A percentile compares a stretch with the other conserved stretches of the same genome.
Evolutionary conservation across 495 filamentous ascomycete species (phyloP).

Genomic region (Xylaria sp.): DNA sequence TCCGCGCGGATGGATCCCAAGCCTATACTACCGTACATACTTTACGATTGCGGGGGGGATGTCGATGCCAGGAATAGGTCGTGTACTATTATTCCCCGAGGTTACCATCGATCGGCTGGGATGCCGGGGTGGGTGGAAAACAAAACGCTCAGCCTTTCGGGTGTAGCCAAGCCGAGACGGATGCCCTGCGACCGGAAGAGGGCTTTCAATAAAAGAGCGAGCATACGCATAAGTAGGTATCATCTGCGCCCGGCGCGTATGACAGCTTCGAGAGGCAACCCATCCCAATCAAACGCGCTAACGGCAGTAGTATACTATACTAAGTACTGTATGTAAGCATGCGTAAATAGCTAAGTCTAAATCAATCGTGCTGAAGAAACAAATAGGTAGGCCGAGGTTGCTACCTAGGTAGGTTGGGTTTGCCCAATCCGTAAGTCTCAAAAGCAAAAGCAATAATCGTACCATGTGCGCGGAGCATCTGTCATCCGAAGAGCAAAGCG

Average conservation of each 20-base stretch:
- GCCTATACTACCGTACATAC: too few species aligned
- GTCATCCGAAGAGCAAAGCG: conserved; percentile 3
- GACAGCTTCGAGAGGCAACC: neutral
- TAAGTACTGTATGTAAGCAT: too few species aligned
- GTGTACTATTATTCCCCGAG: neutral
- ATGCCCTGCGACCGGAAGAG: conserved; percentile 7
- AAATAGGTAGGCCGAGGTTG: conserved; percentile 1
- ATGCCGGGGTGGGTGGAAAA: conserved; percentile 8
- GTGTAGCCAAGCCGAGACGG: conserved; percentile 16
- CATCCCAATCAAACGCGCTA: neutral
- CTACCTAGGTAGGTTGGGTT: too few species aligned
- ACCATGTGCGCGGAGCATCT: conserved; percentile 10
- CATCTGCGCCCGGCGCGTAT: neutral
- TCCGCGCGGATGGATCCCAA: neutral
- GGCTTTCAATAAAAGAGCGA: neutral
- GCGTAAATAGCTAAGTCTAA: too few species aligned
- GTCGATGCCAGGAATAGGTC: neutral
- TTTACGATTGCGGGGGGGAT: neutral
- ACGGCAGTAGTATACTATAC: too few species aligned
- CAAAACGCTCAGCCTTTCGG: conserved; percentile 21
- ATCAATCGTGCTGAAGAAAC: neutral
- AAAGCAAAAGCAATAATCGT: conserved; percentile 27
- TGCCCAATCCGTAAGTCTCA: neutral
- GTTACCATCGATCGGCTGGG: conserved; percentile 6
- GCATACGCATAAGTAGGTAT: too few species aligned